A percentile compares a stretch with the other conserved stretches of the same genome.
Evolutionary conservation across 768 basidiomycete genomes (phyloP).

Genomic region (Xanthoconium stramineum): DNA sequence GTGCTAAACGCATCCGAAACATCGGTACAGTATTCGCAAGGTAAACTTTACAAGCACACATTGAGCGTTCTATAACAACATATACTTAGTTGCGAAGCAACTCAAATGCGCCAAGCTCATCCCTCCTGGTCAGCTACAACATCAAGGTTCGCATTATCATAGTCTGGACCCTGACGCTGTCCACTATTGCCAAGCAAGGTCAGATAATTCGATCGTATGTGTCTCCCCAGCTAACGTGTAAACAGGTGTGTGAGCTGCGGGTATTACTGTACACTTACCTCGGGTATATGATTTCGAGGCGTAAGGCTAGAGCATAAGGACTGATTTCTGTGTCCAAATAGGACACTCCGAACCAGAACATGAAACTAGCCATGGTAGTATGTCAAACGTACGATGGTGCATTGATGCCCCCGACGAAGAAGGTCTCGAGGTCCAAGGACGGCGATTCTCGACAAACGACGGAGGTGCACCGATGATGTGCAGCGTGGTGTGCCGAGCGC

Average conservation of each 20-base stretch:
- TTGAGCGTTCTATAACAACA: background rate
- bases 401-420: constrained; percentile 49
- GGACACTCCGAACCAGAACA: constrained; percentile 58
- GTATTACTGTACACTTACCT: constrained; percentile 54
- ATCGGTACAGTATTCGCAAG: constrained; percentile 49
- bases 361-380: constrained; percentile 59
- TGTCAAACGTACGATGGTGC: constrained; percentile 54
- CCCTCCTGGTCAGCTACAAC: constrained; percentile 38
- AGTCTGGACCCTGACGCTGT: constrained; percentile 39
- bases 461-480: constrained; percentile 64
- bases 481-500: constrained; percentile 47
- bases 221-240: background rate
- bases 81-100: constrained; percentile 43
- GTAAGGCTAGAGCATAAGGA: background rate
- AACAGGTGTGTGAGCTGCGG: constrained; percentile 51
- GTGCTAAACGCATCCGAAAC: background rate
- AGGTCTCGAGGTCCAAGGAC: constrained; percentile 48
- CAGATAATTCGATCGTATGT: constrained; percentile 1
- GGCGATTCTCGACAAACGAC: constrained; percentile 48
- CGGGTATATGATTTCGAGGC: constrained; percentile 34
- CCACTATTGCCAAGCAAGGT: constrained; percentile 54
- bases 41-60: constrained; percentile 21
- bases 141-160: constrained; percentile 50
- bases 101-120: constrained; percentile 47
- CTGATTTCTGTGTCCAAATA: constrained; percentile 19